Evolutionary conservation across 176 grass and related monocot genomes (phyloP).

Genomic region (Zizania latifolia): DNA sequence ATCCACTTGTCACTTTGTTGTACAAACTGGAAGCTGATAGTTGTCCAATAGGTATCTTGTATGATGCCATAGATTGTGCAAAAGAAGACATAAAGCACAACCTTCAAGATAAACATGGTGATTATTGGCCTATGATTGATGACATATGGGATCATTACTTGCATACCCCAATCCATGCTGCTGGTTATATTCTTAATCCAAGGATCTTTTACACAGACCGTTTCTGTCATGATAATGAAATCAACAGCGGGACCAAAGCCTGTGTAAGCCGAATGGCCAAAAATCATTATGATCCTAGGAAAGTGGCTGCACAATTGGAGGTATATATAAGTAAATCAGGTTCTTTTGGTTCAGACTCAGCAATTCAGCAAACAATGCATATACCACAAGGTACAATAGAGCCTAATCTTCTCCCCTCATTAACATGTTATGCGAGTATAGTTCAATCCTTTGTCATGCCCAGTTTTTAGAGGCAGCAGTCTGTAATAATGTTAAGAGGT

Average conservation of each 20-base stretch:
- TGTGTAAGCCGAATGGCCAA: conserved; percentile 36
- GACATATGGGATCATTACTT: conserved; percentile 65
- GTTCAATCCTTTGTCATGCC: not conserved
- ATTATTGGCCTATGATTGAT: conserved; percentile 53
- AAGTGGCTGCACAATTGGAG: conserved; percentile 46
- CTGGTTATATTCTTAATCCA: conserved; percentile 69
- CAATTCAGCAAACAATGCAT: conserved; percentile 29
- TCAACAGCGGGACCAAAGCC: conserved; percentile 45
- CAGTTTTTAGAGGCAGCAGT: not conserved
- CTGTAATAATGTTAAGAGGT: not conserved
- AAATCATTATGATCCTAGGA: conserved; percentile 25
- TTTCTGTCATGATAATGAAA: conserved; percentile 52
- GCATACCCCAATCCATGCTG: conserved; percentile 66
- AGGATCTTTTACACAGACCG: conserved; percentile 44
- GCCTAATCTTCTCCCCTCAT: not conserved
- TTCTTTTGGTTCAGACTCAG: conserved; percentile 34
- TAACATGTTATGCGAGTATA: not conserved
- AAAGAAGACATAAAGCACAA: conserved; percentile 60
- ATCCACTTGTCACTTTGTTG: conserved; percentile 57
- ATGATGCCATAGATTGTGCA: conserved; percentile 68
- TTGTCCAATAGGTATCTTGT: conserved; percentile 56
- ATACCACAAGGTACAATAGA: conserved; percentile 53
- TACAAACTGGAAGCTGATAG: conserved; percentile 40
- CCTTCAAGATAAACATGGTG: conserved; percentile 36
- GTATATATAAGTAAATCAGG: conserved; percentile 41